Conservation (phyloP, 768 basidiomycete genomes). For the Obba rivulosa region DNA sequence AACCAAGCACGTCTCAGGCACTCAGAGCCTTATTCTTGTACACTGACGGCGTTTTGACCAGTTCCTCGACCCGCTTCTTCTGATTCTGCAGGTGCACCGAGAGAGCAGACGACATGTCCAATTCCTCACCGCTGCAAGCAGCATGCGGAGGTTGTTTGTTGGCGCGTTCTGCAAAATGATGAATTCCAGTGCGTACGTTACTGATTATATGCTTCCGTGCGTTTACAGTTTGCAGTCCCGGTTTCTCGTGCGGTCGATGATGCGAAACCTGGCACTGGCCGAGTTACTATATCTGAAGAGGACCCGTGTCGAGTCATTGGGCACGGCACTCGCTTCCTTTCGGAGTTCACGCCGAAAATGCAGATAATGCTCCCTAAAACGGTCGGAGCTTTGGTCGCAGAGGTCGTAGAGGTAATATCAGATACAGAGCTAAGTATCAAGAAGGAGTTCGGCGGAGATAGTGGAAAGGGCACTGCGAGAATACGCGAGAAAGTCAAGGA, state of each 20-base stretch:
- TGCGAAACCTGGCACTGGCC: constrained; percentile 71
- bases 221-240: constrained; percentile 57
- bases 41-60: constrained; percentile 25
- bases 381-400: constrained; percentile 69
- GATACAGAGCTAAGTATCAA: constrained; percentile 83
- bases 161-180: constrained; percentile 84
- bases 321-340: constrained; percentile 70
- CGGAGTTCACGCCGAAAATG: constrained; percentile 70
- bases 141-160: constrained; percentile 73
- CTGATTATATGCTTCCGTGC: background rate
- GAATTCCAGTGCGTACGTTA: constrained; percentile 67
- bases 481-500: constrained; percentile 67
- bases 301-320: constrained; percentile 84
- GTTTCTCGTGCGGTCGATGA: constrained; percentile 88
- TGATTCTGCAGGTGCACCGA: constrained; percentile 62
- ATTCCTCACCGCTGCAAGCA: constrained; percentile 86
- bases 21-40: background rate
- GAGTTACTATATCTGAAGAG: constrained; percentile 60
- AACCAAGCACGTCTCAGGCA: constrained; percentile 16
- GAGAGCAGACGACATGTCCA: constrained; percentile 79
- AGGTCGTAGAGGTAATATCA: constrained; percentile 84
- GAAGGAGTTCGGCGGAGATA: constrained; percentile 81
- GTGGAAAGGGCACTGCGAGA: constrained; percentile 63
- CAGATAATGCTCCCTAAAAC: constrained; percentile 86
- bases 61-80: constrained; percentile 83